Percentiles rank a stretch among this genome's conserved stretches.
Evolutionary conservation across 2,329 filamentous ascomycete genomes (phyloP).

Genomic region (Gyromitra esculenta): DNA sequence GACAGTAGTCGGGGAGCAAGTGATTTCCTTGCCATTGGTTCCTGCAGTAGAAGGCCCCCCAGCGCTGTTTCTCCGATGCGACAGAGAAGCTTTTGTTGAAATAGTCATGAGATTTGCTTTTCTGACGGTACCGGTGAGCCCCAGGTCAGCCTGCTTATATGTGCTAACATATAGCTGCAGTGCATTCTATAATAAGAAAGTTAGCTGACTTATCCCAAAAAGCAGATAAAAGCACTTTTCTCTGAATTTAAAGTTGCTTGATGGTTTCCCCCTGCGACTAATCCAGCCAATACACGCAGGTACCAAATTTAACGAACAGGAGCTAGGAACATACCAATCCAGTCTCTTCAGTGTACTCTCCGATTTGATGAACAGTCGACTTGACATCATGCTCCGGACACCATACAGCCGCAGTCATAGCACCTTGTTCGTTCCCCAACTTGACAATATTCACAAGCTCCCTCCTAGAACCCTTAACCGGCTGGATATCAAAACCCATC

Average conservation of each 20-base stretch:
- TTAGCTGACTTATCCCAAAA: slow-evolving; percentile 20
- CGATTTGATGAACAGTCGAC: slow-evolving; percentile 78
- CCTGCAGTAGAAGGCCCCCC: slow-evolving; percentile 51
- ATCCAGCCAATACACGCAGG: not conserved
- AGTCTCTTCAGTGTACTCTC: slow-evolving; percentile 76
- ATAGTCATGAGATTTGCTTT: slow-evolving; percentile 83
- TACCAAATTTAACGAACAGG: slow-evolving; percentile 4
- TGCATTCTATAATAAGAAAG: slow-evolving; percentile 68
- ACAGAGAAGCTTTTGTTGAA: slow-evolving; percentile 67
- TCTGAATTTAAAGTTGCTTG: not conserved
- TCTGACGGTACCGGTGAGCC: slow-evolving; percentile 88
- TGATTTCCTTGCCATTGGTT: slow-evolving; percentile 57
- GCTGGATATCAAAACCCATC: slow-evolving; percentile 88
- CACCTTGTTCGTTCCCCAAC: slow-evolving; percentile 80
- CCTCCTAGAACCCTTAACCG: slow-evolving; percentile 86
- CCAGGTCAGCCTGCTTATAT: slow-evolving; percentile 93
- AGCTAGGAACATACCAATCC: slow-evolving; percentile 60
- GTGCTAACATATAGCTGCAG: slow-evolving; percentile 86
- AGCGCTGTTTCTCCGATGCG: slow-evolving; percentile 58
- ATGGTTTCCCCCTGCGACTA: not conserved
- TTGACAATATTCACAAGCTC: slow-evolving; percentile 83
- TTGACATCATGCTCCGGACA: slow-evolving; percentile 88
- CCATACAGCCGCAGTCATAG: slow-evolving; percentile 87
- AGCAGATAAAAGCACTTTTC: not conserved
- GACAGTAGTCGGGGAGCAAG: slow-evolving; percentile 55